Percentiles rank a stretch among this genome's conserved stretches.
Evolutionary conservation across 2,329 filamentous ascomycete species (phyloP).

Genomic region (Fusarium domesticum): DNA sequence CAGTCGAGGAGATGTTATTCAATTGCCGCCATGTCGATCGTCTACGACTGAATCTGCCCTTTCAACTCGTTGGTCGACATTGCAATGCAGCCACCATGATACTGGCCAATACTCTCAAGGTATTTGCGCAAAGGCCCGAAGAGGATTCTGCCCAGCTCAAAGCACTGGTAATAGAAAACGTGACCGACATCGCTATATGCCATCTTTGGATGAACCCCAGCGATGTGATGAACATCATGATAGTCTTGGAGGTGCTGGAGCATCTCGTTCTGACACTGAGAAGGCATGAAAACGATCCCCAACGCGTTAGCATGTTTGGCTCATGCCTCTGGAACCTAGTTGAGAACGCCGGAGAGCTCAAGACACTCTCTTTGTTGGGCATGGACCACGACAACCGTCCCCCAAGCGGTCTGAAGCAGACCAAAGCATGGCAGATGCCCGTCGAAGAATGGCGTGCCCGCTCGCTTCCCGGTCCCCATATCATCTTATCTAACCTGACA

Average conservation of each 20-base stretch:
- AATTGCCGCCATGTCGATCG: slow-evolving; percentile 44
- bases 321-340: slow-evolving; percentile 50
- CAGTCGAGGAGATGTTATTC: slow-evolving; percentile 43
- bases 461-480: slow-evolving; percentile 37
- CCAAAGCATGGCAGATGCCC: slow-evolving; percentile 36
- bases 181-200: slow-evolving; percentile 47
- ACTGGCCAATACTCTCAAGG: slow-evolving; percentile 51
- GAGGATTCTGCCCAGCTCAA: slow-evolving; percentile 43
- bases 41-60: slow-evolving; percentile 51
- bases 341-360: slow-evolving; percentile 42
- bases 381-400: slow-evolving; percentile 41
- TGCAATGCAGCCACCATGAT: slow-evolving; percentile 49
- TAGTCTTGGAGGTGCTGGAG: slow-evolving; percentile 40
- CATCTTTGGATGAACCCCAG: slow-evolving; percentile 51
- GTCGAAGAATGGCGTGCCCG: slow-evolving; percentile 40
- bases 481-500: slow-evolving; percentile 38
- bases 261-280: slow-evolving; percentile 48
- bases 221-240: slow-evolving; percentile 49
- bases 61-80: slow-evolving; percentile 46
- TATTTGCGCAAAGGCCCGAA: slow-evolving; percentile 43
- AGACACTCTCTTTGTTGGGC: slow-evolving; percentile 49
- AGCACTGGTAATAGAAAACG: slow-evolving; percentile 49
- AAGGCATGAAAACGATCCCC: slow-evolving; percentile 39
- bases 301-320: slow-evolving; percentile 39
- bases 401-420: slow-evolving; percentile 38